Base-by-base conservation (phyloP, 108 stramenopile species). In the Nitzschia palea region DNA sequence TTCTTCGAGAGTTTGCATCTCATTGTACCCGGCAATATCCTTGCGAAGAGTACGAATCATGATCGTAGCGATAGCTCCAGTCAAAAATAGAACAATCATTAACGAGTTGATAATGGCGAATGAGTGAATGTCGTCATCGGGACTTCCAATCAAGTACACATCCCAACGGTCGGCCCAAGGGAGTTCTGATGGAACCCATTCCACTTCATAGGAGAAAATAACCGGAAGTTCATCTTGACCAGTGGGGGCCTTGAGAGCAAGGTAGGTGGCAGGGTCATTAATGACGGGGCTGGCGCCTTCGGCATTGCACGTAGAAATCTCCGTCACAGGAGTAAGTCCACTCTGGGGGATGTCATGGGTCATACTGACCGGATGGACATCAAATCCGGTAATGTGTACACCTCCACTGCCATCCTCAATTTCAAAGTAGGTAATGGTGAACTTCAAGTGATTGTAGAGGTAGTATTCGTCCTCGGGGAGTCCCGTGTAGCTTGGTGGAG, bases 131-230 rank as follows among this genome's bases (percentile, higher is more conserved):
- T 94, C 98, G 73, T 97, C 94, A 60, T 84, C 78, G 2, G 82
- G 82, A 35, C 87, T 79, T 55, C 92, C 93, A 69, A 88, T 84
- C 55, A 99, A 75, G 83, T 98, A 99, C 20, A 98, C 85, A 79
- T 99, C 99, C 99, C 99, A 99, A 36, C 99, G 88, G 68, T 94
- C 88, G 5, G 96, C 80, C 98, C 99, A 99, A 12, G 80, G 80
- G 51, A 90, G 82, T 28, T 78, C 70, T 50, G 80, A 81, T 29
- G 84, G 52, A 44, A 82, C 66, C 97, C 97, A 99, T 20, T 87
- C 63, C 8, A 99, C 96, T 70, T 98, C 98, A 61, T 98, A 98
- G 15, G 96, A 95, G 82, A 82, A 96, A 23, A 76, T 67, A 30
- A 83, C 67, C 12, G 62, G 57, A 5, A 79, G 54, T 9, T 64